Evolutionary conservation across 164 flowering plant genomes (phyloP), one percentile per base, ranked within the genome.

Genomic region (Berberis vulgaris): DNA sequence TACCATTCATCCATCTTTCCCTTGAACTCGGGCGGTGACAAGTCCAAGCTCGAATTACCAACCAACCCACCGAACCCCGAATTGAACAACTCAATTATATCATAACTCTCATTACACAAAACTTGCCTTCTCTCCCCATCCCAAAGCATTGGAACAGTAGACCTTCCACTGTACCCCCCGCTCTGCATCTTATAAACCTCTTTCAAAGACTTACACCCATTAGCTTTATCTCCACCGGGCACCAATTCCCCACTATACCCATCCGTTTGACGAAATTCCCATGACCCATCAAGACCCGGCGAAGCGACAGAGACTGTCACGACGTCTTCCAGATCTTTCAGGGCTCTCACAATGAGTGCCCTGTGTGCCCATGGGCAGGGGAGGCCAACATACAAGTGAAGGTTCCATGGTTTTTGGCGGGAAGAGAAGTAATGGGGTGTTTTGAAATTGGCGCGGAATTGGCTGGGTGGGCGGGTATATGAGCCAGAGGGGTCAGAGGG

Each of bases 361-460:
- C 97, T 73, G 82, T 93, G 98, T 11, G 98, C 97, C 98, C 97
- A 93, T 41, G 98, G 98, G 74, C 98, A 93, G 2, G 98, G 84
- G 12, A 89, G 83, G 54, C 80, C 97, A 5, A 82, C 90, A 74
- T 88, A 93, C 72, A 93, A 91, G 80, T 86, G 97, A 74, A 89
- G 85, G 53, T 64, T 41, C 3, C 66, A 12, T 9, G 75, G 64
- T 44, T 63, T 74, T 62, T 67, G 81, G 79, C 68, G 72, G 71
- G 78, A 54, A 64, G 67, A 49, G 0, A 57, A 53, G 68, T 42
- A 43, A 9, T 26, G 26, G 26, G 26, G 26, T 26, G 72, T 52
- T 41, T 62, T 47, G 63, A 71, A 12, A 56, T 69, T 65, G 73
- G 71, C 69, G 75, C 84, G 91, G 69, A 89, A 92, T 54, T 71